Base-by-base conservation (phyloP, 2,329 filamentous ascomycete species). In the Colletotrichum chlorophyti region DNA sequence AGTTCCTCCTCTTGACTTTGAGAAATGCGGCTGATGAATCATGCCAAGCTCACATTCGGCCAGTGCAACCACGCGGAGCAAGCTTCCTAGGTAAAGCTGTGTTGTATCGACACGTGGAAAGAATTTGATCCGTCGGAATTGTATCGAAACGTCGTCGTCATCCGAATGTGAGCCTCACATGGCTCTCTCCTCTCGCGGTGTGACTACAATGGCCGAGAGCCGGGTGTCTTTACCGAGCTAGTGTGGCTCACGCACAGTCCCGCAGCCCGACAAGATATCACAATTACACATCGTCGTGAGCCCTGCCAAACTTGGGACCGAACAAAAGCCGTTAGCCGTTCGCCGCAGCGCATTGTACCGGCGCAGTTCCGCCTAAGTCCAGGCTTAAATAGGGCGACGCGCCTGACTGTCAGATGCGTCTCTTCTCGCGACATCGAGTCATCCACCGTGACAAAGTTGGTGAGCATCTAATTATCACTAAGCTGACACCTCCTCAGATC, bases 11-110 rank as follows among this genome's bases (percentile, higher is more conserved):
- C 24, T 34, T n/a, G n/a, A 11, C 7, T 29, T 31, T 19, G 24
- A 15, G 5, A 23, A 23, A 42, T 38, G 32, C 29, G 49, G n/a
- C 32, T 49, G 55, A 43, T 47, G 21, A 48, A 19, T 35, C 37
- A 55, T 35, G 43, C 51, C 42, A 55, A 50, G 51, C 37, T 32
- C 29, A 31, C 24, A 48, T 6, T n/a, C 19, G 3, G 9, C 38
- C 21, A 31, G n/a, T 49, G 43, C 15, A 24, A 26, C 37, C 17
- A 21, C 38, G 42, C 7, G 17, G 17, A 29, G n/a, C 12, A n/a
- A 37, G 6, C 7, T 29, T 38, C 37, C 29, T 40, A 27, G 43
- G 21, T 37, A 45, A 45, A 19, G 14, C 29, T 14, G 15, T 26
- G 9, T 29, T 17, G 11, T 23, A 8, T 9, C n/a, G n/a, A n/a